phyloP scores from a whole-genome alignment of 805 yeast genomes.

The Yamadazyma phyllophila region DNA sequence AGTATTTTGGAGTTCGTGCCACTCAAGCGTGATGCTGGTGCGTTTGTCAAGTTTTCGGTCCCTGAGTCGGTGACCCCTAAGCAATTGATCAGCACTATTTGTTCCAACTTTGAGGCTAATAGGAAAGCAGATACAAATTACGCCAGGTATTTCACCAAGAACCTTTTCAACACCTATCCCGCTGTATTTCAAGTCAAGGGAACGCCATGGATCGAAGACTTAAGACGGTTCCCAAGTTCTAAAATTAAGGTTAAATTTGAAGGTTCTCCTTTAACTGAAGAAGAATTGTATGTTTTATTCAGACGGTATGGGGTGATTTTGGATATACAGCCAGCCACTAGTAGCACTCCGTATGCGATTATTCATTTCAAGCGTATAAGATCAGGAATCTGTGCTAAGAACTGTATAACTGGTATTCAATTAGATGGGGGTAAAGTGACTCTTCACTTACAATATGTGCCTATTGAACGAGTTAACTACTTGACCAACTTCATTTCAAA shows the following conservation, averaged over 20 bases:
- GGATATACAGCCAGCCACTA: slow-evolving; percentile 60
- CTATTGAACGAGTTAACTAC: slow-evolving; percentile 50
- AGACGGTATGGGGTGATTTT: slow-evolving; percentile 83
- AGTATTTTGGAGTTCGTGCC: slow-evolving; percentile 62
- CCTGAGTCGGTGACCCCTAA: slow-evolving; percentile 50
- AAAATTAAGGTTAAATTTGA: slow-evolving; percentile 66
- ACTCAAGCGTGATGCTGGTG: slow-evolving; percentile 87
- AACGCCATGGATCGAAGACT: slow-evolving; percentile 93
- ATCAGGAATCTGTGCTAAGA: slow-evolving; percentile 82
- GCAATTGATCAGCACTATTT: slow-evolving; percentile 53
- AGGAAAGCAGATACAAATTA: slow-evolving; percentile 12
- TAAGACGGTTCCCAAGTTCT: slow-evolving; percentile 70
- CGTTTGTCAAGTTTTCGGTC: slow-evolving; percentile 73
- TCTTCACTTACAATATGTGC: slow-evolving; percentile 72
- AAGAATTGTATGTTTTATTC: slow-evolving; percentile 73
- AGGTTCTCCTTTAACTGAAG: slow-evolving; percentile 76
- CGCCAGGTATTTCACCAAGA: slow-evolving; percentile 11
- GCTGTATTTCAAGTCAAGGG: slow-evolving; percentile 79
- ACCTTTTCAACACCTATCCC: slow-evolving; percentile 33
- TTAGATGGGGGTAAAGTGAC: slow-evolving; percentile 53
- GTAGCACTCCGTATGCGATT: slow-evolving; percentile 39
- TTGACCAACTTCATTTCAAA: slow-evolving; percentile 58
- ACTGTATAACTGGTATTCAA: slow-evolving; percentile 80
- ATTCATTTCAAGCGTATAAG: slow-evolving; percentile 56
- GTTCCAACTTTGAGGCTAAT: slow-evolving; percentile 38